Evolutionary conservation across 108 stramenopile genomes (phyloP).

Genomic region (Nitzschia sp.): DNA sequence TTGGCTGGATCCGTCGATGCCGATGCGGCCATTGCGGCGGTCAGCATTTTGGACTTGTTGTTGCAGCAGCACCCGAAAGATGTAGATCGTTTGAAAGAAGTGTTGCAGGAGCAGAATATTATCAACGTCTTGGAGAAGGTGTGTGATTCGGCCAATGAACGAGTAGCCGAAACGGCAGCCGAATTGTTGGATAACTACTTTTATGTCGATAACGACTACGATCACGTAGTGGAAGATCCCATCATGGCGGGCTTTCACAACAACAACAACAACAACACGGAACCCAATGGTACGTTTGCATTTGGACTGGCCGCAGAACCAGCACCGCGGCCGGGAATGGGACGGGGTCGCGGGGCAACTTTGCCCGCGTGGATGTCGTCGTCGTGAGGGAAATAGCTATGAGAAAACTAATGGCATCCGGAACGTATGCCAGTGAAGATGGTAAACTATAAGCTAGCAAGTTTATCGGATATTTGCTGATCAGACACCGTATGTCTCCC

Average conservation of each 20-base stretch:
- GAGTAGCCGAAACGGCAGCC: constrained; percentile 27
- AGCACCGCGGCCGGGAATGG: constrained; percentile 14
- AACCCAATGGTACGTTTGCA: background rate
- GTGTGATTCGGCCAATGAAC: constrained; percentile 22
- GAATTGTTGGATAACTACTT: constrained; percentile 32
- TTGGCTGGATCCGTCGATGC: constrained; percentile 25
- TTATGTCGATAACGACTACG: constrained; percentile 7
- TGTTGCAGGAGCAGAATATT: constrained; percentile 10
- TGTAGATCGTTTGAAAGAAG: background rate
- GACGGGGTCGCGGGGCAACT: constrained; percentile 36
- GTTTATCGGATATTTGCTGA: no score
- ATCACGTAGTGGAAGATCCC: background rate
- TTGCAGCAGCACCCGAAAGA: constrained; percentile 1
- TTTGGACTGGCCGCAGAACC: constrained; percentile 5
- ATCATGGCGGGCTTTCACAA: background rate
- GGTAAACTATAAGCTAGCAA: no score
- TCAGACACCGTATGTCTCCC: background rate
- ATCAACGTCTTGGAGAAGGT: constrained; percentile 18
- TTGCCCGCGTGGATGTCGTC: constrained; percentile 37
- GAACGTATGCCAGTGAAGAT: no score
- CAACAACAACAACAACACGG: background rate
- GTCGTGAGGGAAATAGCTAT: background rate
- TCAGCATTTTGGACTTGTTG: constrained; percentile 10
- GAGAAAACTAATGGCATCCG: no score
- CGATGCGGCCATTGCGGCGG: constrained; percentile 24